These are phyloP conservation scores for Volvox carteri DNA, from an alignment of 163 green algal genomes.

Conservation along the genomic window DNA sequence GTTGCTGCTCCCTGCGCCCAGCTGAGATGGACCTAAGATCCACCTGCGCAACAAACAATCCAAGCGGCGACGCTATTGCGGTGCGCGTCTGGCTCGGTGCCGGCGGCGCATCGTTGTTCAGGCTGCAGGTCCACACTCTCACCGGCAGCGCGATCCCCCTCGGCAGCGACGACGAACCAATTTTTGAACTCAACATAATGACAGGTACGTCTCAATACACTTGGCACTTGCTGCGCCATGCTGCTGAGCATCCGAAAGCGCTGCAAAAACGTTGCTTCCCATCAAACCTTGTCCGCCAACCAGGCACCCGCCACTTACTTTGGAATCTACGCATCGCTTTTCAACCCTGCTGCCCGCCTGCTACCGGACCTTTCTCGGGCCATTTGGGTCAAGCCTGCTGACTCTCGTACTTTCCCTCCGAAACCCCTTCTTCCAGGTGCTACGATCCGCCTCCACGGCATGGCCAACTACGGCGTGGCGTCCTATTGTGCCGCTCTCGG, in stretches of 20 bases:
- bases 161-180: background rate
- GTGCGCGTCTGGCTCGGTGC: background rate
- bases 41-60: background rate
- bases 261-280: too few species aligned
- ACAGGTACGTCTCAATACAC: background rate
- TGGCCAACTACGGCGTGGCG: slow-evolving; percentile 2
- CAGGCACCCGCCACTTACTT: too few species aligned
- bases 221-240: background rate
- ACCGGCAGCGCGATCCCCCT: background rate
- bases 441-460: background rate
- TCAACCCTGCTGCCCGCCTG: too few species aligned
- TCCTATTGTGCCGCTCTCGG: slow-evolving; percentile 6
- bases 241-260: too few species aligned
- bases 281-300: too few species aligned
- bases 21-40: background rate
- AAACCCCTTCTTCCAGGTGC: background rate
- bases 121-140: background rate
- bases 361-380: too few species aligned
- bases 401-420: background rate
- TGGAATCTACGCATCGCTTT: too few species aligned
- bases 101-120: background rate
- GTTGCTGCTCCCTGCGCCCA: background rate
- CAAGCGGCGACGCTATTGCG: background rate
- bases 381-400: too few species aligned
- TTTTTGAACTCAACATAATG: background rate